Percentiles rank a stretch among this genome's conserved stretches.
Evolutionary conservation across 208 protist genomes (phyloP).

Genomic region (Borovskyia barvae): DNA sequence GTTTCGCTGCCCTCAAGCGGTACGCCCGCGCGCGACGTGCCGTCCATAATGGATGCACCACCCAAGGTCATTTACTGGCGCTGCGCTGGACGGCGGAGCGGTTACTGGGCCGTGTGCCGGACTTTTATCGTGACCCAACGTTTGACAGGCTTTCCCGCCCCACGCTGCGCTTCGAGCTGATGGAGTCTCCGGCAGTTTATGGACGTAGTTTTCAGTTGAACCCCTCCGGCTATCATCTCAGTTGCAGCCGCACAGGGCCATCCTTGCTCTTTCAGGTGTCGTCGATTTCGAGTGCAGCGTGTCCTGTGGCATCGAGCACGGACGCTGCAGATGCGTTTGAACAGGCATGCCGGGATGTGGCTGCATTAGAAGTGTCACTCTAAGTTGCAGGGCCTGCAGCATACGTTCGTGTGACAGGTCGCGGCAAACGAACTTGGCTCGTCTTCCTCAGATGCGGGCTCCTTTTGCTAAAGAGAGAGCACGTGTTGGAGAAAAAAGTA

Average conservation of each 20-base stretch:
- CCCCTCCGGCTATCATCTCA: slow-evolving; percentile 18
- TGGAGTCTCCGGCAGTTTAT: slow-evolving; percentile 9
- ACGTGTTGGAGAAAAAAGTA: slow-evolving; percentile 12
- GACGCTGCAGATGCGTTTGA: slow-evolving; percentile 15
- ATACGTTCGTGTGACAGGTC: neutral
- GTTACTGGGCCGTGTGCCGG: slow-evolving; percentile 11
- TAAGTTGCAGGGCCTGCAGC: neutral
- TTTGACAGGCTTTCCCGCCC: neutral
- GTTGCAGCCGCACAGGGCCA: slow-evolving; percentile 18
- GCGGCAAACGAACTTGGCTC: too few species aligned
- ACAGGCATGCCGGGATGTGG: slow-evolving; percentile 16
- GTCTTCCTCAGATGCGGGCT: too few species aligned
- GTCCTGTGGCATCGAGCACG: slow-evolving; percentile 12
- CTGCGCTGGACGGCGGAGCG: slow-evolving; percentile 29
- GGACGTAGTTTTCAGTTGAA: slow-evolving; percentile 17
- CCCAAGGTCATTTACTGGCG: slow-evolving; percentile 10
- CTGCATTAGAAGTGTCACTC: neutral
- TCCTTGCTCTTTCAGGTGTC: slow-evolving; percentile 25
- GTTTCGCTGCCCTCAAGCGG: slow-evolving; percentile 9
- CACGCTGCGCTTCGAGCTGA: slow-evolving; percentile 10
- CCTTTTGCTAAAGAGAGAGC: too few species aligned
- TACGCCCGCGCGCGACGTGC: neutral
- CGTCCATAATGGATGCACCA: slow-evolving; percentile 4
- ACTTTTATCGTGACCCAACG: slow-evolving; percentile 16
- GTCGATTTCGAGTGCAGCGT: neutral